Percentiles rank a stretch among this genome's conserved stretches.
phyloP scores from a whole-genome alignment of 768 basidiomycete species.

The button mushroom (Agaricus bisporus) region DNA sequence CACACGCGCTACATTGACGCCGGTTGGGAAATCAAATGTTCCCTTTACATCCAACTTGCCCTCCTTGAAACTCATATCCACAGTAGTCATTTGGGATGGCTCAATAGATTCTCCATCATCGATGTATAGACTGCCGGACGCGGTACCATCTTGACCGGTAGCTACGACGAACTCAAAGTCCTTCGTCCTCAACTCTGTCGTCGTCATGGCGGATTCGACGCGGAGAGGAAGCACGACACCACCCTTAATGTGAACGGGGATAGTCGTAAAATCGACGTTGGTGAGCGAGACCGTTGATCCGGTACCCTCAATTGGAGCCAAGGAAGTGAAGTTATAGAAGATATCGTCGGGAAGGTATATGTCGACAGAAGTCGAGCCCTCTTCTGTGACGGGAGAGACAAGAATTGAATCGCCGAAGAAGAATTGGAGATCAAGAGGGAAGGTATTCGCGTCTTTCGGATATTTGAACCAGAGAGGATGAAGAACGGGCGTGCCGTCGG shows the following conservation, averaged over 20 bases:
- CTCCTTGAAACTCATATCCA: slow-evolving; percentile 26
- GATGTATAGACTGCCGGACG: slow-evolving; percentile 49
- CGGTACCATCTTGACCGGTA: slow-evolving; percentile 42
- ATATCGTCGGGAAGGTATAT: slow-evolving; percentile 59
- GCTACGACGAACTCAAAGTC: slow-evolving; percentile 64
- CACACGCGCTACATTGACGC: slow-evolving; percentile 30
- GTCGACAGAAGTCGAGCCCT: slow-evolving; percentile 49
- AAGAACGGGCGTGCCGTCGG: slow-evolving; percentile 58
- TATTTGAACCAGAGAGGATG: slow-evolving; percentile 64
- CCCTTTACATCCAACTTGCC: slow-evolving; percentile 29
- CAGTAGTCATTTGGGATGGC: slow-evolving; percentile 25
- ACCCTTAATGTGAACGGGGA: slow-evolving; percentile 59
- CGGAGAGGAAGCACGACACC: slow-evolving; percentile 57
- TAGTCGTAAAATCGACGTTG: slow-evolving; percentile 47
- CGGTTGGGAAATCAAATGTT: slow-evolving; percentile 28
- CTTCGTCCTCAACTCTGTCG: slow-evolving; percentile 41
- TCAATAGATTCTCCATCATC: slow-evolving; percentile 57
- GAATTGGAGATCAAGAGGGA: slow-evolving; percentile 59
- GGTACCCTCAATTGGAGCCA: slow-evolving; percentile 39
- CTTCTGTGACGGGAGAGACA: slow-evolving; percentile 62
- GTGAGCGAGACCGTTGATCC: slow-evolving; percentile 38
- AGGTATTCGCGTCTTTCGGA: slow-evolving; percentile 55
- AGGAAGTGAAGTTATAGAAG: slow-evolving; percentile 59
- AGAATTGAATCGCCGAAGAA: slow-evolving; percentile 64
- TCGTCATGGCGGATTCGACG: slow-evolving; percentile 52